Percentiles rank a stretch among this genome's conserved stretches.
Evolutionary conservation across 2,329 filamentous ascomycete species (phyloP).

Genomic region (Falciphora oryzae): DNA sequence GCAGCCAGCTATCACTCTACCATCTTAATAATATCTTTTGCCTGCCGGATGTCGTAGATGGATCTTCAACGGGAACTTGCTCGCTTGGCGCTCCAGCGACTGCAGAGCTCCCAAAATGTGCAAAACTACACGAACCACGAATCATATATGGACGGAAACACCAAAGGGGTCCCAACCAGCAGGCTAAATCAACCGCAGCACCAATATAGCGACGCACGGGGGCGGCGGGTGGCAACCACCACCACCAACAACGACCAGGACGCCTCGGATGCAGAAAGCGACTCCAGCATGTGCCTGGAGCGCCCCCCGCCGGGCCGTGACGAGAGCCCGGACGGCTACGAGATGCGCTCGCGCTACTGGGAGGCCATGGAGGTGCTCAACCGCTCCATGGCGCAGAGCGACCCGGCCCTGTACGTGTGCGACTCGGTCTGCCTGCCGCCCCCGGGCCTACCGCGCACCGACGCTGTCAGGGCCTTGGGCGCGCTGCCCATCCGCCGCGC

Average conservation of each 20-base stretch:
- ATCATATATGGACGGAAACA: not conserved
- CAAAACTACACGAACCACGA: not conserved
- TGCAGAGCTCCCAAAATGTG: not conserved
- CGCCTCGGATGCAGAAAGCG: not conserved
- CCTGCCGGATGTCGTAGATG: not conserved
- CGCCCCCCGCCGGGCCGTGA: not conserved
- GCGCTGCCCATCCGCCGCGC: not conserved
- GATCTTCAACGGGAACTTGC: not conserved
- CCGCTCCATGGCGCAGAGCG: not conserved
- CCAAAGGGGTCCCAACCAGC: too few species aligned
- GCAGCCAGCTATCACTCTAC: too few species aligned
- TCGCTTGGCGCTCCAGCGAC: not conserved
- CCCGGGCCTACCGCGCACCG: not conserved
- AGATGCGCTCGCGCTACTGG: slow-evolving; percentile 1
- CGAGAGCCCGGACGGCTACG: slow-evolving; percentile 2
- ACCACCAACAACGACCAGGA: not conserved
- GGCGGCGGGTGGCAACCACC: not conserved
- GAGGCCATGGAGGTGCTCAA: slow-evolving; percentile 2
- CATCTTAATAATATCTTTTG: not conserved
- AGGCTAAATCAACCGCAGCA: not conserved
- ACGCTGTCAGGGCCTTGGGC: not conserved
- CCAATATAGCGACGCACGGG: not conserved
- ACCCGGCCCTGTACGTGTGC: not conserved
- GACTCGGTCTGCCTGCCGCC: slow-evolving; percentile 3
- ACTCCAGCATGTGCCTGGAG: slow-evolving; percentile 1